Evolutionary conservation across 164 flowering plant species (phyloP).

Genomic region (Warburgia ugandensis): DNA sequence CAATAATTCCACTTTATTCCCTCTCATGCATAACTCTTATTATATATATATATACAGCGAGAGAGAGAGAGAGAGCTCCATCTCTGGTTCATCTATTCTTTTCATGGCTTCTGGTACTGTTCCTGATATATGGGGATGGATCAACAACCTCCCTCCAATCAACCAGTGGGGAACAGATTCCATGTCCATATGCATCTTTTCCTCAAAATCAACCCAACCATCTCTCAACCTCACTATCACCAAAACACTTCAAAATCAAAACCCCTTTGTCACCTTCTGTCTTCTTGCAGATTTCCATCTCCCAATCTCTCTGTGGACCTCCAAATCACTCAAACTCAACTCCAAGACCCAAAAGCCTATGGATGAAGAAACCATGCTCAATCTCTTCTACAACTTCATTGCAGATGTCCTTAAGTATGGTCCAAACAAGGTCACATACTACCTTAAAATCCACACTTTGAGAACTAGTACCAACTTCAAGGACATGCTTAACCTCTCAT

Average conservation of each 20-base stretch:
- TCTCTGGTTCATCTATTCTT: not conserved
- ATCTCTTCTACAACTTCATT: conserved; percentile 39
- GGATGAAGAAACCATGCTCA: conserved; percentile 26
- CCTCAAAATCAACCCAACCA: conserved; percentile 44
- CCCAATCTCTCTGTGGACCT: conserved; percentile 70
- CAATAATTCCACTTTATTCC: not conserved
- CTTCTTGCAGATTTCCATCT: conserved; percentile 46
- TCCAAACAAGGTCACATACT: conserved; percentile 24
- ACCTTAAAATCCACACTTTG: conserved; percentile 26
- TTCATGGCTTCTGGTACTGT: conserved; percentile 37
- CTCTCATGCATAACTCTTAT: not conserved
- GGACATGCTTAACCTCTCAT: conserved; percentile 53
- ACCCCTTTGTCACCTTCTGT: conserved; percentile 32
- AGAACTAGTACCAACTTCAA: conserved; percentile 18
- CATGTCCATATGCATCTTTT: conserved; percentile 48
- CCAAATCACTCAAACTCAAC: conserved; percentile 37
- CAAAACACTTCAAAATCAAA: conserved; percentile 24
- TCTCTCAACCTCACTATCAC: conserved; percentile 46
- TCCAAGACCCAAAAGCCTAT: conserved; percentile 17
- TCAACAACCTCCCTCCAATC: conserved; percentile 60
- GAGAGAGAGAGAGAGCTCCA: conserved; percentile 6
- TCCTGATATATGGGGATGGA: conserved; percentile 66
- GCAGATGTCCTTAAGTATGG: conserved; percentile 47
- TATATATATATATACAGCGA: not conserved
- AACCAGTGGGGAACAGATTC: conserved; percentile 46